phyloP scores from a whole-genome alignment of 2,329 filamentous ascomycete genomes.

The Hypoxylon sp. region DNA sequence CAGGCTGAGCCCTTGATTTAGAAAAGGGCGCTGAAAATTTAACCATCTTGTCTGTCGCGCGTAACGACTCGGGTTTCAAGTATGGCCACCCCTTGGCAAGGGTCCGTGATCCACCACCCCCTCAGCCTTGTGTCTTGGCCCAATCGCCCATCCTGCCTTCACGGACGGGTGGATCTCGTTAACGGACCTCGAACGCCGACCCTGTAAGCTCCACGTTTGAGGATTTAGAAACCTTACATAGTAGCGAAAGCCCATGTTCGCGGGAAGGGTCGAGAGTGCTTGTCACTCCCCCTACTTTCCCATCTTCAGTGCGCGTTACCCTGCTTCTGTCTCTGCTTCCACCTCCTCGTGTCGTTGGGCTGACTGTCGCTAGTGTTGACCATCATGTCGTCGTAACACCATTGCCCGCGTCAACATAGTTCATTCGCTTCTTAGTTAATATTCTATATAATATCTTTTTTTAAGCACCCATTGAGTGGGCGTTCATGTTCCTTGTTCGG shows the following conservation, averaged over 20 bases:
- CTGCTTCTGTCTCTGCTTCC: conserved; percentile 22
- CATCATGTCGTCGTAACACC: conserved; percentile 37
- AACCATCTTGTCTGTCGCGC: conserved; percentile 18
- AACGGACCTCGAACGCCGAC: conserved; percentile 37
- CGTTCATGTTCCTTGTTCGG: conserved; percentile 51
- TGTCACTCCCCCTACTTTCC: conserved; percentile 27
- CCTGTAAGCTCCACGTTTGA: conserved; percentile 41
- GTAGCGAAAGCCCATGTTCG: conserved; percentile 28
- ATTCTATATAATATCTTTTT: conserved; percentile 48
- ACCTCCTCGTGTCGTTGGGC: conserved; percentile 32
- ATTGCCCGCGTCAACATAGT: conserved; percentile 35
- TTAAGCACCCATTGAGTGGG: conserved; percentile 61
- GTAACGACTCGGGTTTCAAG: conserved; percentile 40
- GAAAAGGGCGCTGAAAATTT: conserved; percentile 23
- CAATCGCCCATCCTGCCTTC: conserved; percentile 33
- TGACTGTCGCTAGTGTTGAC: conserved; percentile 36
- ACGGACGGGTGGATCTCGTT: conserved; percentile 23
- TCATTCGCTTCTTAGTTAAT: conserved; percentile 50
- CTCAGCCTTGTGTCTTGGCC: conserved; percentile 35
- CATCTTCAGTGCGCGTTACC: conserved; percentile 11
- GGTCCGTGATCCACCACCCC: conserved; percentile 27
- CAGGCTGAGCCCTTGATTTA: conserved; percentile 11
- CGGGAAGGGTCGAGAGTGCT: conserved; percentile 19
- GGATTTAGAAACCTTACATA: conserved; percentile 36
- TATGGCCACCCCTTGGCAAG: conserved; percentile 28